Evolutionary conservation across 305 asterid species (phyloP).

Genomic region (Rubia peregrina): DNA sequence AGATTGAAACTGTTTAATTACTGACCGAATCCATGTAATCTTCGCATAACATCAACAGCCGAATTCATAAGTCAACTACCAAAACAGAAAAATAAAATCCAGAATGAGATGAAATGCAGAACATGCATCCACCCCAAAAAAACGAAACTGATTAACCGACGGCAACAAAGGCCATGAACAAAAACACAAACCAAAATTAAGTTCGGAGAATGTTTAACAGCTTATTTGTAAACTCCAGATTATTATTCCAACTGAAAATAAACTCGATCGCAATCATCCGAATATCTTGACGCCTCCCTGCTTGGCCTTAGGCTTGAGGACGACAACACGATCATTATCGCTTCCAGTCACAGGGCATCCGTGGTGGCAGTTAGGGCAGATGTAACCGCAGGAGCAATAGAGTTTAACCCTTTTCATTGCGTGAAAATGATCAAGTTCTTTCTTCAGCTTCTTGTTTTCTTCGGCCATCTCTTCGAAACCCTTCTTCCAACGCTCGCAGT

Average conservation of each 20-base stretch:
- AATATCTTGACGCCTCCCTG: slow-evolving; percentile 11
- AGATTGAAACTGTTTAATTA: too few relatives aligned
- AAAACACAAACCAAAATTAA: too few relatives aligned
- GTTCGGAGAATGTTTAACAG: not conserved
- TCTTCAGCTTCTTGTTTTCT: slow-evolving; percentile 34
- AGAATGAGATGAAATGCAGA: too few relatives aligned
- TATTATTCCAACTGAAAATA: not conserved
- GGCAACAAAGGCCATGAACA: too few relatives aligned
- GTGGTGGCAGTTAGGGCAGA: slow-evolving; percentile 14
- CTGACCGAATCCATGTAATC: too few relatives aligned
- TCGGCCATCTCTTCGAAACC: slow-evolving; percentile 32
- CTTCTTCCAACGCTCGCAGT: slow-evolving; percentile 36
- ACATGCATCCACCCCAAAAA: too few relatives aligned
- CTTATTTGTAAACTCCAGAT: not conserved
- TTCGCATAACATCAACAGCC: too few relatives aligned
- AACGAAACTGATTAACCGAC: too few relatives aligned
- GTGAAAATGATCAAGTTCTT: slow-evolving; percentile 29
- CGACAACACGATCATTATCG: not conserved
- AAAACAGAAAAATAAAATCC: too few relatives aligned
- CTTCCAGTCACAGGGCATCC: not conserved
- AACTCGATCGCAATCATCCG: not conserved
- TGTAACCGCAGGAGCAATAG: not conserved
- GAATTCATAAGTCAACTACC: too few relatives aligned
- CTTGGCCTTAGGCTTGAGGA: slow-evolving; percentile 17
- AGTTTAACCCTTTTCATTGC: not conserved